phyloP scores from a whole-genome alignment of 1,139 yeast genomes.

The Zhuliangozyma parablackwelliae region DNA sequence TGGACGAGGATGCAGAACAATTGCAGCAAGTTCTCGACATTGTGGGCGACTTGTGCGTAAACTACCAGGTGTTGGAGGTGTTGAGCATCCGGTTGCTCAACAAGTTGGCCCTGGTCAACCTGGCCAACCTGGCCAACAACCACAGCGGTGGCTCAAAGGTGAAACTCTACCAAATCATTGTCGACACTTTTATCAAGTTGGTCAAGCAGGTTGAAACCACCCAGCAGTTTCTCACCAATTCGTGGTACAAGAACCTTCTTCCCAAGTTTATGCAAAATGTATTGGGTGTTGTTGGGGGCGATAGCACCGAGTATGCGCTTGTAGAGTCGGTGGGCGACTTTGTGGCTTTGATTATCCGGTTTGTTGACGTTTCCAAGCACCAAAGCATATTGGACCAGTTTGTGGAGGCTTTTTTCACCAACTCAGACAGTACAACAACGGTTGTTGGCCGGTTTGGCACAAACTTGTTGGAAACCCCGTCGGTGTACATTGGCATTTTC shows the following conservation, averaged over 20 bases:
- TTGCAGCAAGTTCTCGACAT: slow-evolving; percentile 36
- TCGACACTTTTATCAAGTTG: slow-evolving; percentile 21
- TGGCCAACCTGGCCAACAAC: slow-evolving; percentile 7
- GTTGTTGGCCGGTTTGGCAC: slow-evolving; percentile 8
- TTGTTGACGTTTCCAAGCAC: slow-evolving; percentile 33
- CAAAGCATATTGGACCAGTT: slow-evolving; percentile 34
- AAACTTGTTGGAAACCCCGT: slow-evolving; percentile 28
- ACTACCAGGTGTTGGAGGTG: slow-evolving; percentile 45
- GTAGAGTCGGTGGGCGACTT: slow-evolving; percentile 35
- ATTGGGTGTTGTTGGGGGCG: slow-evolving; percentile 7
- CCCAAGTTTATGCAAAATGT: slow-evolving; percentile 24
- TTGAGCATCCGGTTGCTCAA: slow-evolving; percentile 48
- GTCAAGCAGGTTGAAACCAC: slow-evolving; percentile 19
- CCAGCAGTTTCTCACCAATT: slow-evolving; percentile 34
- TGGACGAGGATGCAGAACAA: slow-evolving; percentile 37
- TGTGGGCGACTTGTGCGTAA: slow-evolving; percentile 41
- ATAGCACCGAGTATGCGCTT: slow-evolving; percentile 9
- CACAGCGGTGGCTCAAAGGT: slow-evolving; percentile 11
- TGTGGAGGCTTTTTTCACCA: slow-evolving; percentile 17
- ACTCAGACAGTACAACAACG: background rate
- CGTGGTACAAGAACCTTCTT: slow-evolving; percentile 37
- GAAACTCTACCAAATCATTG: slow-evolving; percentile 14
- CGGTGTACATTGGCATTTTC: slow-evolving; percentile 44
- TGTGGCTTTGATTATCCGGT: slow-evolving; percentile 34
- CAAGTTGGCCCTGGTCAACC: slow-evolving; percentile 24